These are phyloP conservation scores for Trypanosoma brucei DNA, from an alignment of 208 protist species.

Conservation along the genomic window DNA sequence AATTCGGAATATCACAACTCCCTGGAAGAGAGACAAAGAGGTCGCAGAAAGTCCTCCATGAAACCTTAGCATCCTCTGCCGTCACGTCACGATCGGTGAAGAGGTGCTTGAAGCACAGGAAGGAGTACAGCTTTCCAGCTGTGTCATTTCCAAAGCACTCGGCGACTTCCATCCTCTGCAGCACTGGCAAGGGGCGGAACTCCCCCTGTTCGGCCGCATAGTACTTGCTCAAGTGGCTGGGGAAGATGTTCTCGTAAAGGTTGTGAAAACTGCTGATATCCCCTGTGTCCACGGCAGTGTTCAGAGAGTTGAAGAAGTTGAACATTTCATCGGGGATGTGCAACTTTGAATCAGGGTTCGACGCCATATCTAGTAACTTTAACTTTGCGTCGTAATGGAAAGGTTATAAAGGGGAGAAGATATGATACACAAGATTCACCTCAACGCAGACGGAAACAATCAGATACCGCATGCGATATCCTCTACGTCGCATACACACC, in stretches of 20 bases:
- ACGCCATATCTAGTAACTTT: conserved; percentile 44
- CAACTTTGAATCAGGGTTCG: conserved; percentile 88
- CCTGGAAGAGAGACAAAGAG: conserved; percentile 51
- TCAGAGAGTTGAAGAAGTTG: conserved; percentile 66
- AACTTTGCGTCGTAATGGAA: conserved; percentile 1
- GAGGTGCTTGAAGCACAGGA: conserved; percentile 82
- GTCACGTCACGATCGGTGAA: conserved; percentile 71
- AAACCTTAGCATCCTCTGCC: conserved; percentile 39
- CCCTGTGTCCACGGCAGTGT: conserved; percentile 66
- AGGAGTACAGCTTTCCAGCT: conserved; percentile 77
- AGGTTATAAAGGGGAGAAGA: conserved; percentile 2
- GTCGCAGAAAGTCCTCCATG: conserved; percentile 73
- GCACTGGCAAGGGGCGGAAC: conserved; percentile 73
- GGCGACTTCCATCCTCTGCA: conserved; percentile 54
- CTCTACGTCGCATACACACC: too few species aligned
- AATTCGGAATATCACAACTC: conserved; percentile 68
- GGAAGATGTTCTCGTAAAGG: conserved; percentile 79
- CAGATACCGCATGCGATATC: too few species aligned
- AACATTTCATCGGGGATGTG: conserved; percentile 80
- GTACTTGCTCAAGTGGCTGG: conserved; percentile 64
- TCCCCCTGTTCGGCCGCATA: conserved; percentile 63
- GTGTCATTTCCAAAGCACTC: conserved; percentile 57
- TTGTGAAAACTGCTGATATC: conserved; percentile 62
- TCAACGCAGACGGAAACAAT: neutral
- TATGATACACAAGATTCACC: neutral